Conservation (phyloP, 106 monocot genomes). For the Apostasia ramifera region DNA sequence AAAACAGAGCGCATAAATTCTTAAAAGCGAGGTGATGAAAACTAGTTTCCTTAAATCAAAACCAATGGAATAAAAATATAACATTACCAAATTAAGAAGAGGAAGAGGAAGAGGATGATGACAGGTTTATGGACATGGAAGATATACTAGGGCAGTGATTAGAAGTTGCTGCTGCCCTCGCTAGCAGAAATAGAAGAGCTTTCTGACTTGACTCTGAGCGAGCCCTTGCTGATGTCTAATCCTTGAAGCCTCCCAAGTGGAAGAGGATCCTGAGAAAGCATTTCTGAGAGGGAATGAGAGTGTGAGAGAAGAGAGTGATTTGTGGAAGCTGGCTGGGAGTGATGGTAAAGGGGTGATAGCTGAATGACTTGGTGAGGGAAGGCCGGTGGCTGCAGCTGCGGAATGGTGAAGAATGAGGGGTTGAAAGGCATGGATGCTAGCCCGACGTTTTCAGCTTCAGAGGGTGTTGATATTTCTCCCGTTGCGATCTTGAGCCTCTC, state of each 20-base stretch:
- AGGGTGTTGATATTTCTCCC: conserved; percentile 39
- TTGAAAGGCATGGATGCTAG: conserved; percentile 39
- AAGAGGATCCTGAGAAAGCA: conserved; percentile 68
- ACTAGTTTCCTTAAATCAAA: conserved; percentile 8
- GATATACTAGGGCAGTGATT: conserved; percentile 20
- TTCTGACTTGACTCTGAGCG: conserved; percentile 57
- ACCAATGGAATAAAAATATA: conserved; percentile 39
- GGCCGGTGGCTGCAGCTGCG: conserved; percentile 31
- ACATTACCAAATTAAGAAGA: not conserved
- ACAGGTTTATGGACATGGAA: conserved; percentile 57
- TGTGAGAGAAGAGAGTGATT: conserved; percentile 37
- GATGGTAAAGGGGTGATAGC: conserved; percentile 23
- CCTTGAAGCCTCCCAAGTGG: conserved; percentile 56
- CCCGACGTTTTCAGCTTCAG: conserved; percentile 34
- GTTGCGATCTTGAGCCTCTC: conserved; percentile 81
- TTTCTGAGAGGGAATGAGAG: conserved; percentile 31
- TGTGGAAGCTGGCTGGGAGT: conserved; percentile 12
- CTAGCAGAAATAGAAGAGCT: conserved; percentile 63
- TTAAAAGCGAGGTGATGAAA: too few relatives aligned
- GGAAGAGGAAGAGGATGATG: not conserved
- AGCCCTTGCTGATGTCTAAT: conserved; percentile 59
- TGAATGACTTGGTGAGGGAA: conserved; percentile 26
- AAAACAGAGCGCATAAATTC: too few relatives aligned
- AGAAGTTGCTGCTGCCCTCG: conserved; percentile 82
- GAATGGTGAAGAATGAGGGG: conserved; percentile 29